Base-by-base conservation (phyloP, 1,139 yeast species). In the Yamadazyma siamensis region DNA sequence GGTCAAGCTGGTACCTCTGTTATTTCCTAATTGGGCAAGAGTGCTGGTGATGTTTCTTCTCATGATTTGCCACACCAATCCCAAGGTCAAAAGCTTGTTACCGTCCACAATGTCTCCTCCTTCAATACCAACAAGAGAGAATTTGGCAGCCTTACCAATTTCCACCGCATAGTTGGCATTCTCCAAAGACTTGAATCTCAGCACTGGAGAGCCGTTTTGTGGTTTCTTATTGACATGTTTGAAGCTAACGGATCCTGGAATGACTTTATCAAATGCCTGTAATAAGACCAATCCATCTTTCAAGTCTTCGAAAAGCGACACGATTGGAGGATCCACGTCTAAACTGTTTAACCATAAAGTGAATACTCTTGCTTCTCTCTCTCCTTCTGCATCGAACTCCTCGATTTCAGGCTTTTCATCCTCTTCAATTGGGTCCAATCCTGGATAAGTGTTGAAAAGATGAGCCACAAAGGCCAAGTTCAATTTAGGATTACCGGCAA, bases 31-130 rank as follows among this genome's bases (percentile, higher is more conserved):
- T 31, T 77, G 73, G 35, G 84, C 71, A 54, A 91, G 75, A 1
- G 98, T 91, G 43, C 80, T 75, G 38, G 81, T 81, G 47, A 91
- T 91, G 60, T 91, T 91, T 58, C 95, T 80, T 59, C 98, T 81
- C 99, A 91, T 91, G 51, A 91, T 74, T 67, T 91, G 99, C 99
- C 99, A 91, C 23, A 91, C 97, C 39, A 91, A 75, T n/a, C 94
- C 98, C 47, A 94, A 72, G 0, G 95, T 87, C 46, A 94, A 73
- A 32, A 94, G 71, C 54, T 84, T 86, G 53, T 83, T 83, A 44
- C 97, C 97, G 57, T 91, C 98, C 27, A 87, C 85, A 45, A 91
- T 91, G 61, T 91, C 98, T 5, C 96, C 87, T 31, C 99, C 99
- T 59, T 91, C 98, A 44, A 91, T 94, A 45, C 98, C 98, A 29